Evolutionary conservation across 2,329 filamentous ascomycete genomes (phyloP).

Genomic region (Penicillium sp.): DNA sequence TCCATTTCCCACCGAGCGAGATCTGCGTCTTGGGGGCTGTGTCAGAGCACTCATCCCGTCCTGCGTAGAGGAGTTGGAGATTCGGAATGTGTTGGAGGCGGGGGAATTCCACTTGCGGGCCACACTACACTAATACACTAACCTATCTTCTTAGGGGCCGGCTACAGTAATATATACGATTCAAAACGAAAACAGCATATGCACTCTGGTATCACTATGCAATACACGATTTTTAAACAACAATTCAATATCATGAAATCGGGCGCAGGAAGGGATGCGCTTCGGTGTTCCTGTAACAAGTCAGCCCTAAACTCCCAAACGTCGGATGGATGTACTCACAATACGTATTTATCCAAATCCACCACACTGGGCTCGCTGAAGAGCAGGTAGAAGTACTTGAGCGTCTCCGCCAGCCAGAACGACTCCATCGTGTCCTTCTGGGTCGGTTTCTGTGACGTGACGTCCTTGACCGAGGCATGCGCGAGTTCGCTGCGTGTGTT

Average conservation of each 20-base stretch:
- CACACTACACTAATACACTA: not conserved
- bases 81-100: constrained; percentile 19
- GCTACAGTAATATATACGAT: not conserved
- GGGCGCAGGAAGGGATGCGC: constrained; percentile 40
- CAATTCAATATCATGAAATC: constrained; percentile 15
- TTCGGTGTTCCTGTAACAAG: constrained; percentile 34
- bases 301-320: constrained; percentile 3
- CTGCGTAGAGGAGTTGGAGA: constrained; percentile 22
- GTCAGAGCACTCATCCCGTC: constrained; percentile 36
- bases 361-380: constrained; percentile 43
- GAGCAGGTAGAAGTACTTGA: constrained; percentile 47
- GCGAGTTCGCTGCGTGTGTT: constrained; percentile 59
- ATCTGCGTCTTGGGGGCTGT: constrained; percentile 32
- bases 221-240: constrained; percentile 10
- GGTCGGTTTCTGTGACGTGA: constrained; percentile 48
- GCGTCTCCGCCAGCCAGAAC: constrained; percentile 59
- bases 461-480: constrained; percentile 62
- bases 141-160: not conserved
- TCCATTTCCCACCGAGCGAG: constrained; percentile 52
- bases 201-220: constrained; percentile 24
- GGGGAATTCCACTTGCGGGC: constrained; percentile 18
- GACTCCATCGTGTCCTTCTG: constrained; percentile 64
- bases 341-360: constrained; percentile 45
- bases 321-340: constrained; percentile 32
- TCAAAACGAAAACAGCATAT: constrained; percentile 1